Evolutionary conservation across 768 basidiomycete genomes (phyloP).

Genomic region (Lactarius hengduanensis): DNA sequence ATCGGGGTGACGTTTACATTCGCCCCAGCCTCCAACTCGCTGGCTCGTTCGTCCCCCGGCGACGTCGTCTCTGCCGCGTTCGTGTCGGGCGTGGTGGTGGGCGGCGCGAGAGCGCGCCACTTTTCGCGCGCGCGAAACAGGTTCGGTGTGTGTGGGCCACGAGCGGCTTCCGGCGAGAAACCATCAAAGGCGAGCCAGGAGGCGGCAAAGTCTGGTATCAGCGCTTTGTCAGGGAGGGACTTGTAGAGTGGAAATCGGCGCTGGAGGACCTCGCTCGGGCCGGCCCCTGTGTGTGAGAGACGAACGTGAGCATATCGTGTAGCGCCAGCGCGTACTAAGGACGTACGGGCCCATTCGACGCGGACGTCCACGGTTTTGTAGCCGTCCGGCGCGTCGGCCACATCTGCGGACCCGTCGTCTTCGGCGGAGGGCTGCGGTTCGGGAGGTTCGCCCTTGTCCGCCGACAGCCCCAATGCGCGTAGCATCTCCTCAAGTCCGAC

Average conservation of each 20-base stretch:
- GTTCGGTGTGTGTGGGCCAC: constrained; percentile 12
- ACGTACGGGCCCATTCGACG: constrained; percentile 17
- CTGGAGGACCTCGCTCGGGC: background rate
- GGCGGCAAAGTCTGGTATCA: background rate
- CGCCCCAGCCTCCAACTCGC: background rate
- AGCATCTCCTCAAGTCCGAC: constrained; percentile 25
- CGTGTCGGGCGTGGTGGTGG: background rate
- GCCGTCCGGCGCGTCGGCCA: background rate
- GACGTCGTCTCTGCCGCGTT: background rate
- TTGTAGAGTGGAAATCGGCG: background rate
- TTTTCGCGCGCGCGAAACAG: constrained; percentile 21
- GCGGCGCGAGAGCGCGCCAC: constrained; percentile 7
- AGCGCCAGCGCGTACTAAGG: background rate
- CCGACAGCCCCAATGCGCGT: constrained; percentile 8
- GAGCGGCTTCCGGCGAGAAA: constrained; percentile 21
- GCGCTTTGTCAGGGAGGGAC: background rate
- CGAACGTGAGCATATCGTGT: background rate
- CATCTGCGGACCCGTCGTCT: background rate
- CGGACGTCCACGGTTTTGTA: constrained; percentile 5
- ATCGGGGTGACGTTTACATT: background rate
- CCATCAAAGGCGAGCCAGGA: constrained; percentile 25
- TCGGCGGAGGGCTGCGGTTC: background rate
- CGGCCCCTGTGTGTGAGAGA: background rate
- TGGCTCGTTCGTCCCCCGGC: background rate
- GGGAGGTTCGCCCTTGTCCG: background rate